Evolutionary conservation across 371 early-diverging fungal species (phyloP), one percentile per base, ranked within the genome.

Genomic region (Fennellomyces sp.): DNA sequence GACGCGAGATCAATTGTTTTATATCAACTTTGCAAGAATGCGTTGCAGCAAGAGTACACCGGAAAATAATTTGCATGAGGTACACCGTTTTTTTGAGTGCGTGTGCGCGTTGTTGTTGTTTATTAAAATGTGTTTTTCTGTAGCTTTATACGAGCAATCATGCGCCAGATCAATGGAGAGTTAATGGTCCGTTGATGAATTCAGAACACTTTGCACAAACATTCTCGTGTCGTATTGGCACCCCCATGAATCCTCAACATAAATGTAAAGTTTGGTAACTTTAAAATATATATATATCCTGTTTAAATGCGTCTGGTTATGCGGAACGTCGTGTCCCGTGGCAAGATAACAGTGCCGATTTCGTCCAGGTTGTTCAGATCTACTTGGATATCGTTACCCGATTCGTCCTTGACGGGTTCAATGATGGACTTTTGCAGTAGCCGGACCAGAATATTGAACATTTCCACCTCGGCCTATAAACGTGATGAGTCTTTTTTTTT

Each of bases 101-200:
- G 4, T 50, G 25, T 50, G 6, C 8, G 33, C n/a, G 31, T n/a
- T 25, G 8, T 1, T 39, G 15, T 26, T 13, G 31, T 23, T 63
- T 50, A 39, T 33, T 42, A 57, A 13, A 17, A 23, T 12, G n/a
- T 51, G n/a, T 42, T 19, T 12, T 31, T 39, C 3, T 27, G 8
- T 53, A 82, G 80, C 26, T 83, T 28, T 60, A 68, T n/a, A 74
- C 70, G 41, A 78, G 78, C 48, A 62, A 63, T 10, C 83, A 87
- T 64, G 67, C 90, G 1, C 90, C 91, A 1, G 72, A 77, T 52
- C 52, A 68, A 19, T 79, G 78, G 73, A 73, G 94, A 36, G 89
- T 90, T 31, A 88, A 86, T 48, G 90, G 87, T 19, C 88, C 82
- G 2, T 57, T 90, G 29, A 75, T 75, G 31, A 91, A 91, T 68